Conservation (phyloP, 108 stramenopile genomes). For the Conticribra guillardii region DNA sequence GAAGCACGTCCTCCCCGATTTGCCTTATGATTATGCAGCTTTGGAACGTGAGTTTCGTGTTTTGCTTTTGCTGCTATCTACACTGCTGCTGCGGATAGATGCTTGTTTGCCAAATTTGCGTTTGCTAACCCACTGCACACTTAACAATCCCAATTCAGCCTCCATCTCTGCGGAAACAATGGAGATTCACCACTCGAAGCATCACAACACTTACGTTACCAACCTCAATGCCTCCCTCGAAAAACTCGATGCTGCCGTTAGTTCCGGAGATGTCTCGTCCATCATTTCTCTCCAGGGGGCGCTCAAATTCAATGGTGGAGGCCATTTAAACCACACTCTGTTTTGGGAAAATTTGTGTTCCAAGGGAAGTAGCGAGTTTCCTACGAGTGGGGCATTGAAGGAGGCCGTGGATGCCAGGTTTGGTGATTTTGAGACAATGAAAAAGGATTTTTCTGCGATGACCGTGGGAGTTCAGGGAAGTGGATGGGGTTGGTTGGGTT, state of each 20-base stretch:
- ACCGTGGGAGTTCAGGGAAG: constrained; percentile 96
- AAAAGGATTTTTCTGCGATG: constrained; percentile 71
- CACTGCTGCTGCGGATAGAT: not conserved
- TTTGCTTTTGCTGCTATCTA: not conserved
- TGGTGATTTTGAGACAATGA: constrained; percentile 84
- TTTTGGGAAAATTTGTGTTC: constrained; percentile 97
- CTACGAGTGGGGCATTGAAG: constrained; percentile 57
- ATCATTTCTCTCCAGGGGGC: constrained; percentile 83
- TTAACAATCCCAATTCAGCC: constrained; percentile 55
- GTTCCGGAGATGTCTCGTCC: constrained; percentile 74
- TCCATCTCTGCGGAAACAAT: constrained; percentile 92
- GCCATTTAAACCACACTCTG: constrained; percentile 97
- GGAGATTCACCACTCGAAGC: constrained; percentile 95
- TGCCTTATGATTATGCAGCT: constrained; percentile 91
- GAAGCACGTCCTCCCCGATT: constrained; percentile 81
- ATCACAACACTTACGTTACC: constrained; percentile 94
- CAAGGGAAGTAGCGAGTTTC: constrained; percentile 43
- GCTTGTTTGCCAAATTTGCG: not conserved
- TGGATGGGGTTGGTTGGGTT: constrained; percentile 99
- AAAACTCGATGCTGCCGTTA: constrained; percentile 83
- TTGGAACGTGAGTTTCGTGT: constrained; percentile 66
- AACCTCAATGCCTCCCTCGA: constrained; percentile 90
- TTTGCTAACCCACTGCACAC: no score
- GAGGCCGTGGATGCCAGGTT: constrained; percentile 83
- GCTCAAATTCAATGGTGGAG: constrained; percentile 98